These are phyloP conservation scores for Xylaria sp. DNA, from an alignment of 2,329 filamentous ascomycete genomes.

Conservation along the genomic window DNA sequence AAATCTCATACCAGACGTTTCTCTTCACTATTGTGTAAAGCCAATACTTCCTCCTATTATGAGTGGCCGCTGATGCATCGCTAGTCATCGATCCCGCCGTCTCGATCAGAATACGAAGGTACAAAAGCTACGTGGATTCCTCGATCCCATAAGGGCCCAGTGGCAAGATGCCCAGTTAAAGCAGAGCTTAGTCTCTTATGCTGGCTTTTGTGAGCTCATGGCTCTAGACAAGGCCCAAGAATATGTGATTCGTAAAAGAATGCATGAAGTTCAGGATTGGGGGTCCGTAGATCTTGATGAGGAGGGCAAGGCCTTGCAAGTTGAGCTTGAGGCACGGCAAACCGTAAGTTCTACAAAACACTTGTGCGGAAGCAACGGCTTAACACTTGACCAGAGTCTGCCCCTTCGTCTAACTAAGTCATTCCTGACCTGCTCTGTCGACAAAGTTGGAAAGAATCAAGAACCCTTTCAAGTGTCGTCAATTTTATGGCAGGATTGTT, in stretches of 20 bases:
- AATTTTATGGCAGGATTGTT: conserved; percentile 81
- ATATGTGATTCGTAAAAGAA: conserved; percentile 75
- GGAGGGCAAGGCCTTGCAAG: conserved; percentile 80
- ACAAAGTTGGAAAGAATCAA: conserved; percentile 79
- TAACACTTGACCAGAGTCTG: conserved; percentile 55
- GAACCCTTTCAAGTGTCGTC: conserved; percentile 76
- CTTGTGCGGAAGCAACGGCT: not conserved
- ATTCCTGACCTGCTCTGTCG: conserved; percentile 89
- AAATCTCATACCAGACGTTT: conserved; percentile 86
- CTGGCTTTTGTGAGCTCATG: conserved; percentile 78
- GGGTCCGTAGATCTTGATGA: conserved; percentile 75
- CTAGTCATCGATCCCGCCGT: conserved; percentile 77
- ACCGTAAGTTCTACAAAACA: conserved; percentile 53
- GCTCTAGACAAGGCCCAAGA: conserved; percentile 80
- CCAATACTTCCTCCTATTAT: not conserved
- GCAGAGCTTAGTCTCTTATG: conserved; percentile 73
- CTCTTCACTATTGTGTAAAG: conserved; percentile 87
- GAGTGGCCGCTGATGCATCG: conserved; percentile 22
- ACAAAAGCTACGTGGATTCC: conserved; percentile 74
- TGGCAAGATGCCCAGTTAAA: conserved; percentile 78
- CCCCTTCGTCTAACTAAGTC: conserved; percentile 89
- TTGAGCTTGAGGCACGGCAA: conserved; percentile 76
- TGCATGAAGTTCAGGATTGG: conserved; percentile 84
- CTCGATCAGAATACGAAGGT: conserved; percentile 75
- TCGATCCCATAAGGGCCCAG: conserved; percentile 78